Evolutionary conservation across 768 basidiomycete genomes (phyloP), one percentile per base, ranked within the genome.

Genomic region (Russula emetica): DNA sequence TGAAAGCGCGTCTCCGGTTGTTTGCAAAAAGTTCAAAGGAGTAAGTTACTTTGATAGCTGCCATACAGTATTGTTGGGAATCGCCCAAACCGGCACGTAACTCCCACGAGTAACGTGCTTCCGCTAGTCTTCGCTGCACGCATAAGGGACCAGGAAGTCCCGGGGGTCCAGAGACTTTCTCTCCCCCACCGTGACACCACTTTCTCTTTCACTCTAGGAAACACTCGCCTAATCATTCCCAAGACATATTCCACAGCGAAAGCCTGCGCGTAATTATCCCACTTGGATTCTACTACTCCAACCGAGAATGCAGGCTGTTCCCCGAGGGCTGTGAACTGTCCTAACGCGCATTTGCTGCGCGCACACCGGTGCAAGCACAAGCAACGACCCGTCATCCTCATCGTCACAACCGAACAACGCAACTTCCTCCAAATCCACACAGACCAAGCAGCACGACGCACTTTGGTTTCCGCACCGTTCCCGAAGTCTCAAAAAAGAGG

Each of bases 401-500:
- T 40, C 62, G 9, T 24, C 60, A 22, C 53, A 51, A 64, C 8
- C 56, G n/a, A 61, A 50, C 47, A 26, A 50, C 47, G n/a, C 40
- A 34, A 58, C 45, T 2, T 47, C 60, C 22, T 45, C 66, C 45
- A 63, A 52, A 56, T 42, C 63, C n/a, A 45, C 55, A 45, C n/a
- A n/a, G n/a, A n/a, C n/a, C n/a, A 76, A 28, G 28, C 28, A 28
- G 72, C 36, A 90, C 87, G 6, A 81, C 94, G 0, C 96, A 97
- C 36, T 99, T 99, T 74, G 97, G 97, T 32, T 99, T 93, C 82
- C 83, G 80, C 75, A 90, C 87, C 8, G 86, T 99, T 3, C 89
- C 90, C 16, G 90, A 92, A 72, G 86, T 90, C 38, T 74, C 81
- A 40, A 99, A 99, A 73, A 98, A 73, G 96, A 98, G 76, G 77